Percentiles rank a stretch among this genome's conserved stretches.
Conservation (phyloP, 2,329 filamentous ascomycete species). For the Fusarium albidum region DNA sequence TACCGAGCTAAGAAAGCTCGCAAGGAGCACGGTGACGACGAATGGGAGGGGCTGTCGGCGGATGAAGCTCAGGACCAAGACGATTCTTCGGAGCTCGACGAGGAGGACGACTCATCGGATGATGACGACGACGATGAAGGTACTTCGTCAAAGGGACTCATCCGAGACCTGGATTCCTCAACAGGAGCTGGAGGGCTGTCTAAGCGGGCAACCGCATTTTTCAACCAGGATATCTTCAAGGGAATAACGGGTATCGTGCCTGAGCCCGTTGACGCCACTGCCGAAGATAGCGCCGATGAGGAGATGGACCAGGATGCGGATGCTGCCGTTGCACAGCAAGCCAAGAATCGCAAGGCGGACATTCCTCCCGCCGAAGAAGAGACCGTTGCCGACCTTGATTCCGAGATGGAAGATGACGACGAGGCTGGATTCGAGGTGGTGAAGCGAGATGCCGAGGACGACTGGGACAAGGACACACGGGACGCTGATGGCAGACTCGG, state of each 20-base stretch:
- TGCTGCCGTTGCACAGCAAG: conserved; percentile 37
- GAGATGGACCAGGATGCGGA: conserved; percentile 45
- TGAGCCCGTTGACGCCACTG: conserved; percentile 44
- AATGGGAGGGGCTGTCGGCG: conserved; percentile 89
- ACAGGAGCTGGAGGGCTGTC: conserved; percentile 32
- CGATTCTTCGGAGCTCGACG: conserved; percentile 65
- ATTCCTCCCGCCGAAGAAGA: conserved; percentile 9
- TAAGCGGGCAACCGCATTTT: conserved; percentile 81
- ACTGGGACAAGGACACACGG: conserved; percentile 74
- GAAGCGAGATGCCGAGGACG: conserved; percentile 56
- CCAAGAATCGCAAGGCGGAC: conserved; percentile 39
- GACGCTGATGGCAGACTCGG: conserved; percentile 69
- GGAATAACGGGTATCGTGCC: conserved; percentile 75
- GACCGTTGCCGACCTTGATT: conserved; percentile 42
- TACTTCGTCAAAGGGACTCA: conserved; percentile 38
- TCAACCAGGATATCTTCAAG: conserved; percentile 94
- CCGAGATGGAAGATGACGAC: conserved; percentile 52
- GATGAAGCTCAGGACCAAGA: conserved; percentile 64
- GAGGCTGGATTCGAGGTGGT: conserved; percentile 69
- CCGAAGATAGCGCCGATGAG: conserved; percentile 41
- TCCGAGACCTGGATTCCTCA: conserved; percentile 48
- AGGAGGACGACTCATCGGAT: conserved; percentile 55
- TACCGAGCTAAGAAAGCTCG: conserved; percentile 89
- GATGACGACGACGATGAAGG: conserved; percentile 45
- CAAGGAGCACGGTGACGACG: conserved; percentile 81